Percentiles rank a stretch among this genome's conserved stretches.
Conservation (phyloP, 2,329 filamentous ascomycete genomes). For the Pochonia chlamydosporia region DNA sequence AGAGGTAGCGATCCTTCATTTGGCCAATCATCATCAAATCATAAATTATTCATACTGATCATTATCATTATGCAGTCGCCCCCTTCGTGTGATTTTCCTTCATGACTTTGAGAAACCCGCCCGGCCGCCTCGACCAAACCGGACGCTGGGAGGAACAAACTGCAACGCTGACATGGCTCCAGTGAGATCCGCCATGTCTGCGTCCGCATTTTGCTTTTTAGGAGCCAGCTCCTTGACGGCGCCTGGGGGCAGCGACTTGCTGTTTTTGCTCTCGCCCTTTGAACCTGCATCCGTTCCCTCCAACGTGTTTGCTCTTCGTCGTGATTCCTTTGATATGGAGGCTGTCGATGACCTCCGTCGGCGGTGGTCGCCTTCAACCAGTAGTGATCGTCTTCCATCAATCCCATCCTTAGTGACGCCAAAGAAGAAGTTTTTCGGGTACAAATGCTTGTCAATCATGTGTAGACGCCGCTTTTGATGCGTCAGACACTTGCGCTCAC, state of each 20-base stretch:
- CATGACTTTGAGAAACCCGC: slow-evolving; percentile 46
- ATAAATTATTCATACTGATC: slow-evolving; percentile 26
- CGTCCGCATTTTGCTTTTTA: slow-evolving; percentile 28
- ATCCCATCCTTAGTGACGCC: slow-evolving; percentile 84
- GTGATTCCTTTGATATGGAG: slow-evolving; percentile 25
- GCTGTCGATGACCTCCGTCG: slow-evolving; percentile 42
- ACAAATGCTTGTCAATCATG: slow-evolving; percentile 90
- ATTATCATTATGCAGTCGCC: slow-evolving; percentile 17
- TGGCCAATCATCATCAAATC: slow-evolving; percentile 20
- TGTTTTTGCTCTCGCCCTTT: slow-evolving; percentile 8
- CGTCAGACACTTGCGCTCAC: slow-evolving; percentile 77
- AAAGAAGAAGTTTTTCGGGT: slow-evolving; percentile 85
- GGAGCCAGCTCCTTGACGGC: slow-evolving; percentile 12
- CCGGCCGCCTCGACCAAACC: slow-evolving; percentile 56
- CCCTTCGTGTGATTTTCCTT: slow-evolving; percentile 13
- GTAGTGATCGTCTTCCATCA: slow-evolving; percentile 73
- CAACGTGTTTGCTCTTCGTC: slow-evolving; percentile 26
- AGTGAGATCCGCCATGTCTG: slow-evolving; percentile 57
- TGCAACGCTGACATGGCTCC: slow-evolving; percentile 66
- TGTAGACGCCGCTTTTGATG: slow-evolving; percentile 81
- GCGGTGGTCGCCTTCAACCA: slow-evolving; percentile 52
- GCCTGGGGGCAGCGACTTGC: slow-evolving; percentile 12
- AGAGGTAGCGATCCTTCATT: slow-evolving; percentile 32
- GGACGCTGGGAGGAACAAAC: slow-evolving; percentile 63
- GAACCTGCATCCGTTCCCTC: slow-evolving; percentile 14